These are phyloP conservation scores for Colletotrichum karsti DNA, from an alignment of 2,329 filamentous ascomycete species.

Conservation along the genomic window DNA sequence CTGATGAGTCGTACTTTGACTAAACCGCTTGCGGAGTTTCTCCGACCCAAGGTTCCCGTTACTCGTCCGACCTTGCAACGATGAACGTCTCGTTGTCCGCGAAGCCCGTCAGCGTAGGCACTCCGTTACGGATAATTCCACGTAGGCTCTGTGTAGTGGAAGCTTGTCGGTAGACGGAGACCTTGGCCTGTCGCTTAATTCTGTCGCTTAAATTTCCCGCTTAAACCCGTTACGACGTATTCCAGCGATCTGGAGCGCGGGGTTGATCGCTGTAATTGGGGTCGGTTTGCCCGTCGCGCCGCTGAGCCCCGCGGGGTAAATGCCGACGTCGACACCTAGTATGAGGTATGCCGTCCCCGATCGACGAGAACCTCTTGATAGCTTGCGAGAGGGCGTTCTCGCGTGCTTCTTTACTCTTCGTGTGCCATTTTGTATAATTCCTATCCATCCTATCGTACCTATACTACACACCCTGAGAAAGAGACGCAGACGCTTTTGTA, in stretches of 20 bases:
- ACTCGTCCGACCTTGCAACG: slow-evolving; percentile 4
- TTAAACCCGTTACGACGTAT: neutral
- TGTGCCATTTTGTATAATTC: slow-evolving; percentile 21
- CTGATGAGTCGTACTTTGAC: neutral
- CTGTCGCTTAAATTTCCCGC: neutral
- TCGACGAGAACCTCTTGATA: too few relatives aligned
- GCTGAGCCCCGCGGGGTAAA: neutral
- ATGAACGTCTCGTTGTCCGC: slow-evolving; percentile 8
- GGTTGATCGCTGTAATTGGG: slow-evolving; percentile 1
- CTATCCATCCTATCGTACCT: slow-evolving; percentile 18
- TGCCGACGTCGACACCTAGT: neutral
- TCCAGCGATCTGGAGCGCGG: slow-evolving; percentile 10
- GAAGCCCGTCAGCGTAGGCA: neutral
- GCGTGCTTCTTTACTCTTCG: too few relatives aligned
- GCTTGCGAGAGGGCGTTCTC: too few relatives aligned
- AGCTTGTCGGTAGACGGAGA: neutral
- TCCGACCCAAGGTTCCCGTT: slow-evolving; percentile 6
- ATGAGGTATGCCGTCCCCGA: too few relatives aligned
- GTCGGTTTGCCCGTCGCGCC: neutral
- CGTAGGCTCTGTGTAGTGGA: neutral
- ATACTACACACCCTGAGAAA: slow-evolving; percentile 19
- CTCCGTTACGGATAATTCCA: neutral
- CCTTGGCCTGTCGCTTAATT: neutral
- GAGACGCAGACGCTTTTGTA: slow-evolving; percentile 20
- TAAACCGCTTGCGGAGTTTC: slow-evolving; percentile 24